A percentile compares a stretch with the other conserved stretches of the same genome.
Conservation (phyloP, 805 yeast species). For the Candida nonsorbophila region DNA sequence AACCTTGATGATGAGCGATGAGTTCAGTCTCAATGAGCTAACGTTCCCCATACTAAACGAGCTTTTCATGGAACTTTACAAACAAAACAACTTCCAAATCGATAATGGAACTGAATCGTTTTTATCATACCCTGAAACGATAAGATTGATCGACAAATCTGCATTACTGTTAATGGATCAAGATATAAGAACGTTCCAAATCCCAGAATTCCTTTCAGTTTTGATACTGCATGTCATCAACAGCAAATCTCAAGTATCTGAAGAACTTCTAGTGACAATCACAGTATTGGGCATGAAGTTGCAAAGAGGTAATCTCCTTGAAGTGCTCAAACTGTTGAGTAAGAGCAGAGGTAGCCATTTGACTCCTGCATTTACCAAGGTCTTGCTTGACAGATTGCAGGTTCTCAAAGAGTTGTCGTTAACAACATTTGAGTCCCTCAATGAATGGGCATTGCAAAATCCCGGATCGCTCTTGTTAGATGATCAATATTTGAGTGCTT, state of each 20-base stretch:
- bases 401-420: too few species aligned
- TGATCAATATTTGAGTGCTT: slow-evolving; percentile 14
- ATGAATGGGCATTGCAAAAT: too few species aligned
- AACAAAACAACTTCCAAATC: slow-evolving; percentile 1
- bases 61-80: slow-evolving; percentile 9
- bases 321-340: slow-evolving; percentile 4
- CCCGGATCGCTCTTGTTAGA: slow-evolving; percentile 12
- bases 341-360: slow-evolving; percentile 3
- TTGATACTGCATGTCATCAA: slow-evolving; percentile 16
- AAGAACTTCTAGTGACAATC: slow-evolving; percentile 17
- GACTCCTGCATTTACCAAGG: slow-evolving; percentile 3
- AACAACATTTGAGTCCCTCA: too few species aligned
- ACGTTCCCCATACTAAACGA: slow-evolving; percentile 3
- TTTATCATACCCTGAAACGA: too few species aligned
- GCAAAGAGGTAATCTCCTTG: slow-evolving; percentile 1
- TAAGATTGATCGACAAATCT: too few species aligned
- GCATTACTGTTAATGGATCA: too few species aligned
- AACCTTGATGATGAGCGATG: slow-evolving; percentile 2
- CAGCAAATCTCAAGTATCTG: slow-evolving; percentile 9
- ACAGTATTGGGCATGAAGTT: slow-evolving; percentile 22
- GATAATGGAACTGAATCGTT: too few species aligned
- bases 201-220: slow-evolving; percentile 24
- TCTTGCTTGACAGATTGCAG: slow-evolving; percentile 6
- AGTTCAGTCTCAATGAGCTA: slow-evolving; percentile 2
- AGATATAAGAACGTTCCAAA: slow-evolving; percentile 5